Base-by-base conservation (phyloP, 2,329 filamentous ascomycete species). In the Xylaria sp. region DNA sequence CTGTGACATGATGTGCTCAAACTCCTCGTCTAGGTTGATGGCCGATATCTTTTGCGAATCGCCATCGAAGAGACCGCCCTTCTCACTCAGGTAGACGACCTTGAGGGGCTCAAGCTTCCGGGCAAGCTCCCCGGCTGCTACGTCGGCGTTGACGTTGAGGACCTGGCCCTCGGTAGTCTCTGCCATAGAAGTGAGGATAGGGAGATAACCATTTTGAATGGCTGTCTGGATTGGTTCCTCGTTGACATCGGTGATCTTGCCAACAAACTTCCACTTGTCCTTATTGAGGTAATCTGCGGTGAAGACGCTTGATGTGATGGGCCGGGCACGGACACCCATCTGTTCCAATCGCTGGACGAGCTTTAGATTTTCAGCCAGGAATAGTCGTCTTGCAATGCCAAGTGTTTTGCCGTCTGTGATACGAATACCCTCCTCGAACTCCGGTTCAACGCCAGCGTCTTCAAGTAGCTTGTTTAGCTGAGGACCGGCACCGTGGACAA, bases 71-170 rank as follows among this genome's bases (percentile, higher is more conserved):
- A 99, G 81, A 7, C 94, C 95, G 51, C 95, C 95, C 84, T 98
- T 98, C 81, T 99, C 95, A 4, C 93, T 96, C n/a, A 98, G 84
- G 76, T 97, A 99, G 62, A 99, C 93, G 64, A 98, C 94, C 87
- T 99, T 99, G 72, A 98, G 81, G 25, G 95, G 95, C 78, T 98
- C 89, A 55, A 99, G 82, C 58, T 91, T 87, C 62, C 92, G 89
- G 23, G 95, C 94, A 63, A 99, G 83, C 80, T 97, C 94, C 67
- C 93, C 93, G 29, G 95, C 95, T 35, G 94, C 94, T 64, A 97
- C 94, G 77, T 99, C 95, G 35, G 95, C 95, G 73, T 99, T 99
- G 76, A 99, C 95, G 74, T 99, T 99, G 66, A 99, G 84, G 53
- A 98, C 88, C 76, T 94, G 92, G 8, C 95, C 95, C 66, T 97